Conservation (phyloP, 129 eudicot genomes). For the Tagetes patula region DNA sequence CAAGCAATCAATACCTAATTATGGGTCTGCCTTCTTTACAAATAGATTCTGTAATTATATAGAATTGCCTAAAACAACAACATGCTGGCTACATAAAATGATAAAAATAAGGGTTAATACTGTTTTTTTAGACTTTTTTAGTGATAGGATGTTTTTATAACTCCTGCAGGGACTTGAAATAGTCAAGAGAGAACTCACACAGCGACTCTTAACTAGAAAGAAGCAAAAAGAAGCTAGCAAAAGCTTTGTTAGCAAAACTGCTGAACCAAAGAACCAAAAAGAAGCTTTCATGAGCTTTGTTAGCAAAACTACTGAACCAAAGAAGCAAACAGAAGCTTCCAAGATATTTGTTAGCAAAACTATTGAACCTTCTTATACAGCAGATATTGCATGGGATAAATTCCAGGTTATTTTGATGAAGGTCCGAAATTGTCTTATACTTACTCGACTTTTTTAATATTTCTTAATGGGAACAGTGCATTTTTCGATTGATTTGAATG, state of each 20-base stretch:
- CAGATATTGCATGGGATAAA: constrained; percentile 57
- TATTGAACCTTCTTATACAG: constrained; percentile 25
- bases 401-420: constrained; percentile 46
- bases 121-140: neutral
- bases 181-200: constrained; percentile 51
- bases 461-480: neutral
- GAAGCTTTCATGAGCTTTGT: no score
- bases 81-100: neutral
- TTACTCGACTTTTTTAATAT: neutral
- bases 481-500: neutral
- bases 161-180: constrained; percentile 43
- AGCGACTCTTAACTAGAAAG: constrained; percentile 49
- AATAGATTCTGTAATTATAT: neutral
- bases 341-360: no score
- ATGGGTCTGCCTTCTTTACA: neutral
- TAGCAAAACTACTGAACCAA: no score
- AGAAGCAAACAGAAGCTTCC: no score
- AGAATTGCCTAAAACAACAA: neutral
- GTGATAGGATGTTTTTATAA: neutral
- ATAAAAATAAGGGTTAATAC: neutral
- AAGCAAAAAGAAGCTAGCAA: constrained; percentile 51
- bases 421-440: constrained; percentile 35
- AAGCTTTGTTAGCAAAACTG: constrained; percentile 24
- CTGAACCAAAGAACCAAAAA: constrained; percentile 29
- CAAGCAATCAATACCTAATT: neutral